These are phyloP conservation scores for Sporothrix globosa DNA, from an alignment of 2,329 filamentous ascomycete species.

Conservation along the genomic window DNA sequence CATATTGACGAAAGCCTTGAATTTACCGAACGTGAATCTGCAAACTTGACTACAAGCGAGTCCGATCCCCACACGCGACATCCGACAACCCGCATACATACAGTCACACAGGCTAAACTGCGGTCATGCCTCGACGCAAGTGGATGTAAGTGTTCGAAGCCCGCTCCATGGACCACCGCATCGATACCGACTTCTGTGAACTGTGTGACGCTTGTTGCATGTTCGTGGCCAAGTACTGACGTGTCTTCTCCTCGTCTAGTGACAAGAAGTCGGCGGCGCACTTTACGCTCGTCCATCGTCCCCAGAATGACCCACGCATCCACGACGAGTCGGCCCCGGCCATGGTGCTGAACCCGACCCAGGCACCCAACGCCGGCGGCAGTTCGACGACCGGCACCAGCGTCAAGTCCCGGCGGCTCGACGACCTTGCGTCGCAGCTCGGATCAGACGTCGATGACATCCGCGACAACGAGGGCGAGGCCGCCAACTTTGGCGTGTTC, in stretches of 20 bases:
- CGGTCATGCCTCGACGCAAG: constrained; percentile 36
- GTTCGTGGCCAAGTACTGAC: not conserved
- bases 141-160: constrained; percentile 44
- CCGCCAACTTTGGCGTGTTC: constrained; percentile 89
- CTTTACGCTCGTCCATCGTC: constrained; percentile 92
- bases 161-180: not conserved
- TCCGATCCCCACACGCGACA: not conserved
- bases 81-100: not conserved
- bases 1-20: not conserved
- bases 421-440: constrained; percentile 77
- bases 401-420: constrained; percentile 64
- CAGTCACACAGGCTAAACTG: not conserved
- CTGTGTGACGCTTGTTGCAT: constrained; percentile 11
- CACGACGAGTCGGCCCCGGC: constrained; percentile 86
- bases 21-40: not conserved
- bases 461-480: constrained; percentile 91
- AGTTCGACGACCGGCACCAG: constrained; percentile 18
- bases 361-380: constrained; percentile 48
- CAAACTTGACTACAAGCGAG: not conserved
- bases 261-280: constrained; percentile 91
- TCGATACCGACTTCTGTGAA: not conserved
- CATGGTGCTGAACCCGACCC: constrained; percentile 81
- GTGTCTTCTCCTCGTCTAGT: constrained; percentile 42
- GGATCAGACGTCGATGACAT: constrained; percentile 67
- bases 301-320: constrained; percentile 96